phyloP scores from a whole-genome alignment of 768 basidiomycete genomes.

The Mycena indigotica region DNA sequence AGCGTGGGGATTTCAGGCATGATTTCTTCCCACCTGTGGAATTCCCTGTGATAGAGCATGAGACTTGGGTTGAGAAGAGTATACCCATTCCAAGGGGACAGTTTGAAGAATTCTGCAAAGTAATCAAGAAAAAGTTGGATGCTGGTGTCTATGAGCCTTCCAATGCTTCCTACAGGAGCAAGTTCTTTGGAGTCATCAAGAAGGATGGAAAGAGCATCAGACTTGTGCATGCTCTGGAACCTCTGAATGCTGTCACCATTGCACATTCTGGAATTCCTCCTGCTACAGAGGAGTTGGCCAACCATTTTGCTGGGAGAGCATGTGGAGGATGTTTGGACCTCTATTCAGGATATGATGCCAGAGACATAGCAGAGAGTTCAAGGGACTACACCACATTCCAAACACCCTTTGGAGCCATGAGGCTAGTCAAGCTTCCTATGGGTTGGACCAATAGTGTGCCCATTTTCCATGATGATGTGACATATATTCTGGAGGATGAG shows the following conservation, averaged over 20 bases:
- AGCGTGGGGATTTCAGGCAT: slow-evolving; percentile 6
- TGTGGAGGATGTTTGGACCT: slow-evolving; percentile 27
- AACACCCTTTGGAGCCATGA: slow-evolving; percentile 24
- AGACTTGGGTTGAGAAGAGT: slow-evolving; percentile 24
- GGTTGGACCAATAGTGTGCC: slow-evolving; percentile 34
- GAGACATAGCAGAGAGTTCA: slow-evolving; percentile 24
- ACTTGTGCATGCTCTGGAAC: slow-evolving; percentile 29
- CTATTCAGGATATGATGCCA: slow-evolving; percentile 30
- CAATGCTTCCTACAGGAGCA: slow-evolving; percentile 28
- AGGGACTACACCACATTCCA: slow-evolving; percentile 34
- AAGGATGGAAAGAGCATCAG: slow-evolving; percentile 26
- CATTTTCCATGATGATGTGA: slow-evolving; percentile 33
- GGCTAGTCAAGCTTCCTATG: slow-evolving; percentile 29
- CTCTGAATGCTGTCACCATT: slow-evolving; percentile 27
- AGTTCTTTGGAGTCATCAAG: slow-evolving; percentile 34
- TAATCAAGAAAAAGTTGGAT: slow-evolving; percentile 20
- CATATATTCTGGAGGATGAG: slow-evolving; percentile 27
- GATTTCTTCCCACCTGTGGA: slow-evolving; percentile 7
- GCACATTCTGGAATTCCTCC: slow-evolving; percentile 24
- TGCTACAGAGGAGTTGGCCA: slow-evolving; percentile 15
- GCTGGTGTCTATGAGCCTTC: slow-evolving; percentile 16
- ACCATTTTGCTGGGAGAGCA: slow-evolving; percentile 14
- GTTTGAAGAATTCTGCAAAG: slow-evolving; percentile 14
- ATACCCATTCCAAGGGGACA: slow-evolving; percentile 24
- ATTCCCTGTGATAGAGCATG: slow-evolving; percentile 27